Evolutionary conservation across 1,139 yeast genomes (phyloP).

Genomic region (Pichia sp.): DNA sequence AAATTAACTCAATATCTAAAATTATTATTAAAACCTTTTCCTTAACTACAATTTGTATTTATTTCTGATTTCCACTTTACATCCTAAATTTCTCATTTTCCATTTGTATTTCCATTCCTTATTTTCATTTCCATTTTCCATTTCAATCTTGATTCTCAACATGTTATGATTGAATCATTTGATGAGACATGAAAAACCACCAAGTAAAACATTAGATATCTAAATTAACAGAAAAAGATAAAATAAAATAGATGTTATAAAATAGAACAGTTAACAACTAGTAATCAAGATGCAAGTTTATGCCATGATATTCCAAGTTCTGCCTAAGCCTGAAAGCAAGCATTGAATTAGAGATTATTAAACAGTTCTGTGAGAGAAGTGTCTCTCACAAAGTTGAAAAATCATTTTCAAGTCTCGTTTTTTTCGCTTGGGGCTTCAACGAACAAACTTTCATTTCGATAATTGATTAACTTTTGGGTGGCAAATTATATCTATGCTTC

Average conservation of each 20-base stretch:
- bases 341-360: background rate
- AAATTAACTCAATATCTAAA: background rate
- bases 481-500: background rate
- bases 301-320: background rate
- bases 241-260: background rate
- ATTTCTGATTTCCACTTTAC: background rate
- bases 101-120: background rate
- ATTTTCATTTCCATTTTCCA: background rate
- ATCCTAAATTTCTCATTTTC: background rate
- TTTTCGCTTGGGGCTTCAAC: background rate
- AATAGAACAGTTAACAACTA: background rate
- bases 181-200: background rate
- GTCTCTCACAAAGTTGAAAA: background rate
- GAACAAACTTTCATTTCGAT: background rate
- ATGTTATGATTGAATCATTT: background rate
- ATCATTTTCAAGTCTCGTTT: background rate
- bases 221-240: background rate
- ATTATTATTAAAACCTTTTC: background rate
- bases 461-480: background rate
- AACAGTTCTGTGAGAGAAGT: slow-evolving; percentile 2
- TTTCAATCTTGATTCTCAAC: background rate
- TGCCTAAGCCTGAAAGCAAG: background rate
- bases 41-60: background rate
- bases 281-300: background rate
- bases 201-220: background rate